phyloP scores from a whole-genome alignment of 257 asterid genomes.

The Galeopsis tetrahit region DNA sequence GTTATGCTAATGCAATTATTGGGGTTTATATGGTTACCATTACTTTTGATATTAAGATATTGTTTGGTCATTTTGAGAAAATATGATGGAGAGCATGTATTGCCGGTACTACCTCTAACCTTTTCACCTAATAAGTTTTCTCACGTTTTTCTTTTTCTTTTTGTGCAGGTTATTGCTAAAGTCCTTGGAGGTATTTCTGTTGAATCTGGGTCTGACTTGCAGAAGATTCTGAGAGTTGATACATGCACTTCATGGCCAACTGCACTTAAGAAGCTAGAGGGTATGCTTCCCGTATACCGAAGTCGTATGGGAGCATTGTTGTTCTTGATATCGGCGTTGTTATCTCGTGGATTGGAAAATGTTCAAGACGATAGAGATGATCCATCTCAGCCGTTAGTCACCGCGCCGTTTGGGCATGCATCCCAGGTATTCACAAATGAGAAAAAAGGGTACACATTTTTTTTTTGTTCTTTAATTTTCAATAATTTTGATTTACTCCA shows the following conservation, averaged over 20 bases:
- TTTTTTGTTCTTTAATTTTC: no score
- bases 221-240: conserved; percentile 64
- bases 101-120: neutral
- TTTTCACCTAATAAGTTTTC: neutral
- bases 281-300: conserved; percentile 75
- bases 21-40: conserved; percentile 11
- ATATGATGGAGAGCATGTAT: conserved; percentile 13
- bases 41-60: neutral
- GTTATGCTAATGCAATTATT: neutral
- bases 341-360: conserved; percentile 82
- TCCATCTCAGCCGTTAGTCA: conserved; percentile 90
- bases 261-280: conserved; percentile 68
- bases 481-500: no score
- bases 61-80: conserved; percentile 22
- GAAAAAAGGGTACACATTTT: no score
- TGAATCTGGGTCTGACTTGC: conserved; percentile 82
- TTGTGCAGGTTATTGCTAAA: conserved; percentile 65
- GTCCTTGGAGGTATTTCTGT: conserved; percentile 72
- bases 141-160: conserved; percentile 10
- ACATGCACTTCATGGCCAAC: conserved; percentile 56
- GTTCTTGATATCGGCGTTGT: conserved; percentile 86
- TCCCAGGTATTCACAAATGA: conserved; percentile 74
- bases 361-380: conserved; percentile 89
- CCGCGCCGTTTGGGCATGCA: conserved; percentile 99
- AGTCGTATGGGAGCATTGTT: conserved; percentile 98